Base-by-base conservation (phyloP, 2,329 filamentous ascomycete species). In the Penicillium sp. region DNA sequence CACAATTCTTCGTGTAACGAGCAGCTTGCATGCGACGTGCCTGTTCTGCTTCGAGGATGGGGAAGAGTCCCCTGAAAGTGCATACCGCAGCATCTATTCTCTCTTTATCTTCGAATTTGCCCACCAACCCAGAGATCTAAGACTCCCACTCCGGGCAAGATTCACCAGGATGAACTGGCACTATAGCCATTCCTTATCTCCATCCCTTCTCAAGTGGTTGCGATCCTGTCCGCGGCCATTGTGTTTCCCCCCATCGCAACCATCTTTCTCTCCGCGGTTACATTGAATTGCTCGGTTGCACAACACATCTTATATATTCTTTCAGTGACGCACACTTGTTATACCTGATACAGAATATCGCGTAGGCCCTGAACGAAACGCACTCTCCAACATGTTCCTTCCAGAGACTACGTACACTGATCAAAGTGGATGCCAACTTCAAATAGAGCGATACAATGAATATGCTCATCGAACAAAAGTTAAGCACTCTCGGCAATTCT, bases 121-220 rank as follows among this genome's bases (percentile, higher is more conserved):
- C 37, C 21, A 52, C 38, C 29, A 47, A 15, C 13, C 45, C 39
- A 21, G 34, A 42, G 29, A 57, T 29, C 52, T 47, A 55, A 21
- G 25, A 16, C 16, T 44, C 44, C 55, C 47, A 57, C 21, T 37
- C 32, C n/a, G 44, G 42, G 1, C 52, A 29, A 52, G 37, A 37
- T 51, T 55, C 15, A 38, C 47, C 25, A 57, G 21, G 39, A 57
- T 55, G 34, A 52, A 46, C 10, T 55, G 55, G 13, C 55, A 57
- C 47, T 47, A 46, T 23, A 55, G 16, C 52, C 55, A 57, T 18
- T 44, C 52, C 12, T 40, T 41, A 6, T 29, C 6, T n/a, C 23
- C 18, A 23, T 31, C 23, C 7, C 18, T 5, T 47, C 5, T n/a
- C n/a, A 7, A 29, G 6, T 31, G 25, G 7, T 12, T 27, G 18